A percentile compares a stretch with the other conserved stretches of the same genome.
Evolutionary conservation across 1,284 basidiomycete genomes (phyloP).

Genomic region (Schizophyllum amplum): DNA sequence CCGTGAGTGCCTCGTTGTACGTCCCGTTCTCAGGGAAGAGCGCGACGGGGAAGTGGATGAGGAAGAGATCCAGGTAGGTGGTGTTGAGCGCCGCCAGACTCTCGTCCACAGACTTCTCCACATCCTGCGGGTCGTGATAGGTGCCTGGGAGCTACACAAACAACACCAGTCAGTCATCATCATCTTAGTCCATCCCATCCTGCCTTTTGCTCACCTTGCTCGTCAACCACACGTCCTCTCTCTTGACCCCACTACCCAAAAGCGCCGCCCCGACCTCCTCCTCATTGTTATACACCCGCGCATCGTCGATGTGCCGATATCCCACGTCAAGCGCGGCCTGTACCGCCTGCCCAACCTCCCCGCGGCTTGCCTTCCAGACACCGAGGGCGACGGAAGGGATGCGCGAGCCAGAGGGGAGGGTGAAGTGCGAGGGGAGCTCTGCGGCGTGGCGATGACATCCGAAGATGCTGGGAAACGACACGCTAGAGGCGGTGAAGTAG

Average conservation of each 20-base stretch:
- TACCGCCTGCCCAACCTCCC: conserved; percentile 52
- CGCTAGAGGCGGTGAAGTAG: no score
- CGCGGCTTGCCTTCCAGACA: conserved; percentile 50
- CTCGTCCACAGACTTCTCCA: conserved; percentile 64
- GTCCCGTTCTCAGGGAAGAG: conserved; percentile 49
- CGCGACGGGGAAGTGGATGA: conserved; percentile 81
- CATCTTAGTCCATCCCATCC: not conserved
- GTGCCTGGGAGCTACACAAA: conserved; percentile 55
- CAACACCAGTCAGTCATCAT: not conserved
- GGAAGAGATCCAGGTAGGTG: conserved; percentile 73
- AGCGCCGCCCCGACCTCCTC: conserved; percentile 69
- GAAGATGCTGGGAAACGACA: no score
- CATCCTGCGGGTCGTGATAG: conserved; percentile 57
- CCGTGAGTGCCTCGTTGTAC: conserved; percentile 59
- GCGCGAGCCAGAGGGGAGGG: conserved; percentile 50
- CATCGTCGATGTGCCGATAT: conserved; percentile 73
- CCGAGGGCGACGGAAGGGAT: conserved; percentile 58
- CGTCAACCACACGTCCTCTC: conserved; percentile 63
- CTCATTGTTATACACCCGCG: conserved; percentile 73
- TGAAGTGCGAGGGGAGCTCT: conserved; percentile 39
- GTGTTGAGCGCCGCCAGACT: conserved; percentile 62
- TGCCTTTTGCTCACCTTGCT: conserved; percentile 36
- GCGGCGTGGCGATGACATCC: not conserved
- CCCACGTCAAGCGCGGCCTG: conserved; percentile 52
- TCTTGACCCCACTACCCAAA: conserved; percentile 44